Base-by-base conservation (phyloP, 75 land plant species). In the Picea glauca region DNA sequence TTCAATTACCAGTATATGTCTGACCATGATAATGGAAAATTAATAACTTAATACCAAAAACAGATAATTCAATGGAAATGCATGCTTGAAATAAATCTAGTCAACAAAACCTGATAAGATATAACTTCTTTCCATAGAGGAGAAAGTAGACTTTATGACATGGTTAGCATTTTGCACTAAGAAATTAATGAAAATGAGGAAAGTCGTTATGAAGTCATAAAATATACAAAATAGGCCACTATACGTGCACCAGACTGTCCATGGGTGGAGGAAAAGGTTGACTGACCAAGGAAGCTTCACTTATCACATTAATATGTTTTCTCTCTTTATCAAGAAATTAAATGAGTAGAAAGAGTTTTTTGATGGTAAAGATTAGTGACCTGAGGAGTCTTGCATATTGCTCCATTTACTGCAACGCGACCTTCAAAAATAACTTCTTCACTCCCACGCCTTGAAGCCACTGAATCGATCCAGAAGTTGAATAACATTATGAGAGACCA, bases 361-460 rank as follows among this genome's bases (percentile, higher is more conserved):
- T 40, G 43, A 68, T n/a, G 66, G 7, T 68, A 40, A 20, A 68
- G 73, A 38, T 68, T 40, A 64, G 18, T 17, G 62, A 74, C 99
- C 96, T 98, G 95, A 56, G 99, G 99, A 61, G 89, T 73, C 4
- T 83, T 98, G 80, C 99, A 98, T 13, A 93, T 90, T 74, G 89
- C 80, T 15, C 98, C 98, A 87, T 98, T 98, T 63, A 95, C 98
- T 78, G 90, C 89, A 60, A 98, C 99, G 23, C 79, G 79, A 4
- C 96, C 99, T 70, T 86, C 89, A 84, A 95, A 93, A 32, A 98
- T 95, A 58, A 95, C 87, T 70, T 95, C 98, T 78, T 98, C 98
- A 76, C 96, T 86, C 46, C 86, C 88, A 74, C 98, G 83, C 81
- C 99, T 90, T 18, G 99, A 95, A 62, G 98, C 98, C 80, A 98